These are phyloP conservation scores for Fragaria nilgerrensis DNA, from an alignment of 306 rosid genomes.

Conservation along the genomic window DNA sequence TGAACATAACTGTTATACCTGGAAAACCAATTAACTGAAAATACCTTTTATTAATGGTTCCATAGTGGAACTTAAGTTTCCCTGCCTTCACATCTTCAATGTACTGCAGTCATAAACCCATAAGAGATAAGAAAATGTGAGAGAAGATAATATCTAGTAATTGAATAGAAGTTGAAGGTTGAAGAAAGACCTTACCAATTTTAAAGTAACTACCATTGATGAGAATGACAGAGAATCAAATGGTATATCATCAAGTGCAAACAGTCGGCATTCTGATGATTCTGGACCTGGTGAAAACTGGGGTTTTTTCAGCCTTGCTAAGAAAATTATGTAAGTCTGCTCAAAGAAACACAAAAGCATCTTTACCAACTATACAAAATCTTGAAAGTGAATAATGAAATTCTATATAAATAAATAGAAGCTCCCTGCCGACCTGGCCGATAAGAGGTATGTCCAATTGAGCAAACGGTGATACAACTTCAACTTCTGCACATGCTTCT, in stretches of 20 bases:
- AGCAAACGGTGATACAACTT: conserved; percentile 82
- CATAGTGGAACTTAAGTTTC: conserved; percentile 72
- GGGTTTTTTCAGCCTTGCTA: conserved; percentile 79
- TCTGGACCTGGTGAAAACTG: conserved; percentile 97
- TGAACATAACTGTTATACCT: not conserved
- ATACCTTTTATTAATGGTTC: conserved; percentile 83
- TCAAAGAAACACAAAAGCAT: conserved; percentile 24
- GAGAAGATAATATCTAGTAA: not conserved
- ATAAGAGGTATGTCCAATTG: conserved; percentile 93
- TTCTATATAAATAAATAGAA: not conserved
- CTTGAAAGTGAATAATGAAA: not conserved
- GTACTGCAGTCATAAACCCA: conserved; percentile 55
- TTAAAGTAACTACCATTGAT: conserved; percentile 89
- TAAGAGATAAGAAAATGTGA: conserved; percentile 23
- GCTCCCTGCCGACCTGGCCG: conserved; percentile 68
- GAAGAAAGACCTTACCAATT: conserved; percentile 57
- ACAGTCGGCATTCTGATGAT: conserved; percentile 81
- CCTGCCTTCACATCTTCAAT: conserved; percentile 78
- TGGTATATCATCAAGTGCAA: conserved; percentile 79
- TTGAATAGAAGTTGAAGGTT: not conserved
- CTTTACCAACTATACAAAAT: conserved; percentile 26
- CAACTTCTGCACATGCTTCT: conserved; percentile 96
- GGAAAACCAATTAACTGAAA: not conserved
- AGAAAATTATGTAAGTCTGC: conserved; percentile 86
- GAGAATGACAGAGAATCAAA: conserved; percentile 84